phyloP scores from a whole-genome alignment of 345 rosid species.

The Citrus mangshanensis region DNA sequence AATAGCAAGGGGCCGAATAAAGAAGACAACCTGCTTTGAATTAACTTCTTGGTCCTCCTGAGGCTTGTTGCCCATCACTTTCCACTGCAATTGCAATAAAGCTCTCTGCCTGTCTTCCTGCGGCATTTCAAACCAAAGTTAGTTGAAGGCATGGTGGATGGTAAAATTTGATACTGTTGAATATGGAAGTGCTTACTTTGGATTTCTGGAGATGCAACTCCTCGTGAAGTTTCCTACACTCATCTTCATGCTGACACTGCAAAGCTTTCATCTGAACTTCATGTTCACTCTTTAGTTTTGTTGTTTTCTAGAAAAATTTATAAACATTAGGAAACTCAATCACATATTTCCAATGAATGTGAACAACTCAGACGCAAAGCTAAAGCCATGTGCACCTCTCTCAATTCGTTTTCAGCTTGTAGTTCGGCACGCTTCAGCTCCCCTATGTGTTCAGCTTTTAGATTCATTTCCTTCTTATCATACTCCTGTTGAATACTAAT shows the following conservation, averaged over 20 bases:
- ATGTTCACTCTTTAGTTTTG: constrained; percentile 57
- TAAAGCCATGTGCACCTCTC: constrained; percentile 44
- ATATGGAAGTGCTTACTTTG: constrained; percentile 39
- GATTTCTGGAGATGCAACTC: constrained; percentile 71
- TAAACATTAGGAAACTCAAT: constrained; percentile 1
- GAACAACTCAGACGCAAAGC: background rate
- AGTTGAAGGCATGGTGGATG: background rate
- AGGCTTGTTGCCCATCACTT: constrained; percentile 78
- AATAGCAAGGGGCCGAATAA: background rate
- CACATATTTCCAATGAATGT: constrained; percentile 7
- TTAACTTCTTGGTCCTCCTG: constrained; percentile 77
- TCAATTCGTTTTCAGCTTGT: constrained; percentile 66
- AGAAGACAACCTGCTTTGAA: constrained; percentile 54
- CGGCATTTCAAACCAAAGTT: constrained; percentile 8
- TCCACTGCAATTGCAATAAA: constrained; percentile 87
- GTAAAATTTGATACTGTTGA: constrained; percentile 11
- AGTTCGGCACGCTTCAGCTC: constrained; percentile 63
- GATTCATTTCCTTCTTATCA: constrained; percentile 52
- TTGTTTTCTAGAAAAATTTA: constrained; percentile 45
- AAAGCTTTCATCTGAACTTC: constrained; percentile 71
- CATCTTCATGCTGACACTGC: constrained; percentile 72
- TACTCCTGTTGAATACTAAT: constrained; percentile 48
- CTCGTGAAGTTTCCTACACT: constrained; percentile 60
- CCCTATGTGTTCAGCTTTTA: constrained; percentile 57
- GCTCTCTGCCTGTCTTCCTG: constrained; percentile 91